A percentile compares a stretch with the other conserved stretches of the same genome.
phyloP scores from a whole-genome alignment of 108 stramenopile genomes.

The Conticribra weissflogii region DNA sequence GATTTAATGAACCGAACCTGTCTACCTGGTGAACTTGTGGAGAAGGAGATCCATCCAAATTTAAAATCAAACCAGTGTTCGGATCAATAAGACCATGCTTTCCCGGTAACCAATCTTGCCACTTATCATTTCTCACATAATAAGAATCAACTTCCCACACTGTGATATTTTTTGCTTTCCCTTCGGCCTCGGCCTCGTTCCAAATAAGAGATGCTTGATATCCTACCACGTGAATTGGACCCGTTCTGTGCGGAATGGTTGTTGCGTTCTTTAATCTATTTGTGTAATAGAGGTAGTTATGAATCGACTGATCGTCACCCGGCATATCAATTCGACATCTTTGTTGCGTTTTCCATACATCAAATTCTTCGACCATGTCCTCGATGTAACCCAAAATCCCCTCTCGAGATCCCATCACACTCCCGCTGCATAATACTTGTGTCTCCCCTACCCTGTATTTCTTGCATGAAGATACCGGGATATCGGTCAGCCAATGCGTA shows the following conservation, averaged over 20 bases:
- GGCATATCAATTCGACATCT: slow-evolving; percentile 59
- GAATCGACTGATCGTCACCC: slow-evolving; percentile 76
- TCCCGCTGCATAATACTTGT: slow-evolving; percentile 75
- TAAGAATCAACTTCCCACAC: neutral
- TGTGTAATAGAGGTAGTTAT: slow-evolving; percentile 80
- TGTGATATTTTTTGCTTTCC: neutral
- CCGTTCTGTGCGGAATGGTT: slow-evolving; percentile 37
- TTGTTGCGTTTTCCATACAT: slow-evolving; percentile 52
- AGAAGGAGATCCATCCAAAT: slow-evolving; percentile 27
- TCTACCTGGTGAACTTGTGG: slow-evolving; percentile 43
- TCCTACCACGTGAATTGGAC: slow-evolving; percentile 46
- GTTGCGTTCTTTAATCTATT: slow-evolving; percentile 55
- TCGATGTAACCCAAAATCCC: slow-evolving; percentile 72
- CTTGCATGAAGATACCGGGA: slow-evolving; percentile 19
- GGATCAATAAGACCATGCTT: slow-evolving; percentile 31
- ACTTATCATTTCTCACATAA: slow-evolving; percentile 11
- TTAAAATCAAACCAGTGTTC: slow-evolving; percentile 25
- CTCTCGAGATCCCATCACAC: slow-evolving; percentile 69
- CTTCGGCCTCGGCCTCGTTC: slow-evolving; percentile 12
- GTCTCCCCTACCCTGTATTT: slow-evolving; percentile 35
- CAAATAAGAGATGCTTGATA: slow-evolving; percentile 35
- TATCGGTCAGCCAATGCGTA: slow-evolving; percentile 63
- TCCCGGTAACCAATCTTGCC: slow-evolving; percentile 34
- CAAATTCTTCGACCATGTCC: slow-evolving; percentile 71
- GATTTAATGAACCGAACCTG: slow-evolving; percentile 18